A percentile compares a stretch with the other conserved stretches of the same genome.
phyloP scores from a whole-genome alignment of 345 rosid species.

The Moricandia moricandioides region DNA sequence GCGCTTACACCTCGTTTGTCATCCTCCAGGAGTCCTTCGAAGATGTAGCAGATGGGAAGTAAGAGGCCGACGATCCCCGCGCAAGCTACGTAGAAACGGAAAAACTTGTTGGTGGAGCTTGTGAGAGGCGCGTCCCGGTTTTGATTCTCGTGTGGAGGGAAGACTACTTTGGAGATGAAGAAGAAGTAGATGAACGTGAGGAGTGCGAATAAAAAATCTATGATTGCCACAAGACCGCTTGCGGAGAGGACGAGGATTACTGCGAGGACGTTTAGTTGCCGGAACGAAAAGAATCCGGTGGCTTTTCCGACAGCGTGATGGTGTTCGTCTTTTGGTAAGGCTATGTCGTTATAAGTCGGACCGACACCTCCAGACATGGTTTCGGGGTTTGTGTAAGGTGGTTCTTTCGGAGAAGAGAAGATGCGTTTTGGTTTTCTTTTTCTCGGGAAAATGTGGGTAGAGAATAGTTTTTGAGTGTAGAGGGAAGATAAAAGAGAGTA shows the following conservation, averaged over 20 bases:
- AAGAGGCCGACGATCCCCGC: conserved; percentile 59
- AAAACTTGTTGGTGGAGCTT: conserved; percentile 42
- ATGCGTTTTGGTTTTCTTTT: background rate
- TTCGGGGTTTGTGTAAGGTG: background rate
- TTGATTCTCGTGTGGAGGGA: conserved; percentile 42
- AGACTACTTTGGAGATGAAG: conserved; percentile 57
- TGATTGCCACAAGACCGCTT: conserved; percentile 57
- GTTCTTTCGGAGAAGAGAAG: background rate
- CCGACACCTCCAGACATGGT: conserved; percentile 85
- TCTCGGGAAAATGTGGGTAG: background rate
- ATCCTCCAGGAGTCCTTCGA: conserved; percentile 69
- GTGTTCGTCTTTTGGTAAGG: conserved; percentile 49
- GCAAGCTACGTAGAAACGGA: conserved; percentile 47
- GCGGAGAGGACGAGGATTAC: conserved; percentile 57
- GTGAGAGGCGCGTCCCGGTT: conserved; percentile 44
- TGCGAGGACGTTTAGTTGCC: conserved; percentile 66
- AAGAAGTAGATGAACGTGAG: conserved; percentile 59
- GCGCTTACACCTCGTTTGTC: conserved; percentile 69
- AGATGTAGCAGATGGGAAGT: conserved; percentile 68
- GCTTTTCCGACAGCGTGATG: conserved; percentile 22
- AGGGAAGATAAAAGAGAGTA: conserved; percentile 9
- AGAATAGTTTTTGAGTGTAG: conserved; percentile 6
- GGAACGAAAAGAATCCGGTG: conserved; percentile 44
- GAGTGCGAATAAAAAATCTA: conserved; percentile 56
- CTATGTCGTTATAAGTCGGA: conserved; percentile 51